Conservation (phyloP, 371 early-diverging fungal species). For the Mortierella sp. region DNA sequence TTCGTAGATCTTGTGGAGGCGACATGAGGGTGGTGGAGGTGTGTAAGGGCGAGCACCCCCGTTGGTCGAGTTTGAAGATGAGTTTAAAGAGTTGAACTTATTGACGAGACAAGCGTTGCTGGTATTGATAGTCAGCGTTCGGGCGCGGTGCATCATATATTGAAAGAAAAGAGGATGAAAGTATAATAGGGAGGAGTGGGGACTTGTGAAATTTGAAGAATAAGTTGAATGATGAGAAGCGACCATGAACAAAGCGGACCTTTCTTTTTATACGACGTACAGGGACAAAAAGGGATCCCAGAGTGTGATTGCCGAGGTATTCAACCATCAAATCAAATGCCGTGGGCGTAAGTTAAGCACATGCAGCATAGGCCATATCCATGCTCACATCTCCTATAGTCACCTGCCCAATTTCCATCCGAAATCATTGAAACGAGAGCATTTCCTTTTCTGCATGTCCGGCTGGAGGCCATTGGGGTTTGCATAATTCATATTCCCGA, state of each 20-base stretch:
- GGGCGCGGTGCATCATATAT: constrained; percentile 31
- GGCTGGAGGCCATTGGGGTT: not conserved
- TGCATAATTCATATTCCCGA: not conserved
- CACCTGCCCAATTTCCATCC: not conserved
- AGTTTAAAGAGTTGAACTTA: constrained; percentile 12
- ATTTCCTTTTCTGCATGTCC: constrained; percentile 1
- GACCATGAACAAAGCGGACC: not conserved
- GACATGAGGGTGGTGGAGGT: constrained; percentile 35
- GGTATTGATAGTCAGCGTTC: constrained; percentile 32
- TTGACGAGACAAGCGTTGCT: constrained; percentile 37
- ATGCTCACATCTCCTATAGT: not conserved
- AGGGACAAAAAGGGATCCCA: not conserved
- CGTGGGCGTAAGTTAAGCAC: not conserved
- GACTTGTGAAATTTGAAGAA: not conserved
- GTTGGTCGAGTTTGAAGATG: not conserved
- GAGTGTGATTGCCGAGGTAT: not conserved
- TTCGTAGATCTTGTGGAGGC: constrained; percentile 40
- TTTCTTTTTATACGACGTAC: not conserved
- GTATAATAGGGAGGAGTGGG: not conserved
- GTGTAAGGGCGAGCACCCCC: constrained; percentile 27
- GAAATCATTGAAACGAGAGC: not conserved
- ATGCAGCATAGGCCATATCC: not conserved
- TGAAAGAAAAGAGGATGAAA: not conserved
- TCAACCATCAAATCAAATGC: not conserved
- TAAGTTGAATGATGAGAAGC: not conserved